Evolutionary conservation across 805 yeast species (phyloP), one percentile per base, ranked within the genome.

Genomic region (Peterozyma xylosa): DNA sequence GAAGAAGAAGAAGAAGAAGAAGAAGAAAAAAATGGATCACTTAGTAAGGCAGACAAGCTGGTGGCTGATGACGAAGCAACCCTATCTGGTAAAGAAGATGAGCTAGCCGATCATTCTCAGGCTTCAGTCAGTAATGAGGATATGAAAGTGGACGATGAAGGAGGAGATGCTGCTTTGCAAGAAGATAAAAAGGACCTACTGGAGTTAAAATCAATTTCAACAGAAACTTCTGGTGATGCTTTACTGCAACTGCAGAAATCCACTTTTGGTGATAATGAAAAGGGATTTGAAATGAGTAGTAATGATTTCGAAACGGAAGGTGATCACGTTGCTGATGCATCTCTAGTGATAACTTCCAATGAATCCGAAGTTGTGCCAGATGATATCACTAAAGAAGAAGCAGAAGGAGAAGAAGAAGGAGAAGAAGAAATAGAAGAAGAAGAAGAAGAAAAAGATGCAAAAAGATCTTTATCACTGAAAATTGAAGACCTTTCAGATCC

Each of bases 221-320:
- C 15, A 34, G 17, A n/a, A 13, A 18, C 35, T 33, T 16, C 33
- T 33, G 5, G 18, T 16, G 9, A 33, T 14, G 16, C 33, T 33
- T 37, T 30, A 30, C n/a, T 15, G 17, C 3, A 17, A 15, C 16
- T 30, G 35, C 42, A 34, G 17, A 30, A 16, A 14, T 15, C 14
- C 44, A 6, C 57, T 56, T 3, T 65, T 64, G 18, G 58, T 66
- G 5, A 59, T 63, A 35, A 67, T 73, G 15, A 69, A 64, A 47
- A 63, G 64, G 45, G 53, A 67, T 2, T 51, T 66, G 0, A 45
- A 72, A 21, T 59, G 67, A 1, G 63, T 76, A 1, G 52, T 65
- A 6, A 36, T 41, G 37, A 39, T 39, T 4, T 21, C 7, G 27
- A 21, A 21, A 21, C 27, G 7, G 4, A 4, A 21, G 27, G 27